Base-by-base conservation (phyloP, 2,329 filamentous ascomycete species). In the Penicillium corylophilum region DNA sequence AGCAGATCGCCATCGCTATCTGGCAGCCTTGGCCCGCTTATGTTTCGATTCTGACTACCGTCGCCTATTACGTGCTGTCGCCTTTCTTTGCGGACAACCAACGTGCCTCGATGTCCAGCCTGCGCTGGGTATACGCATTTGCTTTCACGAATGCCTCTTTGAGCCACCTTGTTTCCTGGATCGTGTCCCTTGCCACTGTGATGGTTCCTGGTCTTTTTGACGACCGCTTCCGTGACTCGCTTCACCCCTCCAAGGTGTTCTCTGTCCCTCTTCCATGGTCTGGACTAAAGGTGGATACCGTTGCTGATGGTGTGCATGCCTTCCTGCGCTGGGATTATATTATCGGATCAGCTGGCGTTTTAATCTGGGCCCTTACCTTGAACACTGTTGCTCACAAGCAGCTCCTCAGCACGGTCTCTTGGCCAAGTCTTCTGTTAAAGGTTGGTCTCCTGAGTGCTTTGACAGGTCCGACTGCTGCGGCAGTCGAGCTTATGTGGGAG, bases 11-110 rank as follows among this genome's bases (percentile, higher is more conserved):
- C 50, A 76, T 79, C 23, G 76, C 76, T 1, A 56, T 77, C 41
- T 81, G 79, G 77, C 78, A 82, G 55, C 65, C 72, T 4, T 82
- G 79, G 65, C 77, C 79, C 0, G 59, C 78, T 16, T 77, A 73
- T 61, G 72, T 78, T 6, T 71, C 71, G 3, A 45, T 78, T 10
- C 56, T 74, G n/a, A 71, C 74, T 5, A 68, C 60, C 2, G 18
- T 65, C 1, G 56, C 73, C 35, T 63, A 66, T 48, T 38, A 60
- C 36, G 5, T 65, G 46, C 60, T 64, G 18, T 54, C 63, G 12
- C 56, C 60, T 7, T 54, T 65, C 50, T 59, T 61, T 44, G 50
- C 58, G 26, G 61, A 64, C 18, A 64, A 65, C 22, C 44, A 56
- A 15, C 59, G 63, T 1, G 65, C 66, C 3, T 64, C 63, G 5